Percentiles rank a stretch among this genome's conserved stretches.
phyloP scores from a whole-genome alignment of 1,284 basidiomycete species.

The Fomitopsis schrenkii region DNA sequence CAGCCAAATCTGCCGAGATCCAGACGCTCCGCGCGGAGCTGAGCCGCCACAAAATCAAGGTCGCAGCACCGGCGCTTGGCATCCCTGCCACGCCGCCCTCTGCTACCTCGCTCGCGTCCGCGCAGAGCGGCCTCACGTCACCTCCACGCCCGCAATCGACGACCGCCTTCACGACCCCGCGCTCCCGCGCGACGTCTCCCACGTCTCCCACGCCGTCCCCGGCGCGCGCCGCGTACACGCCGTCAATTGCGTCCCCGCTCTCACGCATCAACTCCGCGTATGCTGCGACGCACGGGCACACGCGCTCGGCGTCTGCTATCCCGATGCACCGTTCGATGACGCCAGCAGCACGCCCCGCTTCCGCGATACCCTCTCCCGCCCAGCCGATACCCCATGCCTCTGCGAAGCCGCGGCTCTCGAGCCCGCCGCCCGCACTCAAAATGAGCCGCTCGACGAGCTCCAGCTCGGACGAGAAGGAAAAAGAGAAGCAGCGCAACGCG shows the following conservation, averaged over 20 bases:
- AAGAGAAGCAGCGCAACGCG: slow-evolving; percentile 25
- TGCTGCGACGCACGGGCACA: slow-evolving; percentile 11
- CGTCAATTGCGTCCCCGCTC: slow-evolving; percentile 23
- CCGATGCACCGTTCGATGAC: slow-evolving; percentile 24
- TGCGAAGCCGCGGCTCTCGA: slow-evolving; percentile 23
- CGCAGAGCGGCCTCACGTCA: slow-evolving; percentile 17
- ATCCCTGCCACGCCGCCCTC: slow-evolving; percentile 21
- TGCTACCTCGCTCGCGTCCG: slow-evolving; percentile 12
- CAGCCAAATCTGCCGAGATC: slow-evolving; percentile 66
- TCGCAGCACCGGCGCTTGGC: slow-evolving; percentile 16
- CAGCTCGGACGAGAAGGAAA: slow-evolving; percentile 29
- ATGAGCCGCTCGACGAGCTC: slow-evolving; percentile 28
- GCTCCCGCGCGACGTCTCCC: slow-evolving; percentile 28
- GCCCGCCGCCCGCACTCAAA: slow-evolving; percentile 27
- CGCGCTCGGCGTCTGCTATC: slow-evolving; percentile 19
- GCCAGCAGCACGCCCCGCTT: slow-evolving; percentile 23
- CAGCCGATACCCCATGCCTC: slow-evolving; percentile 15
- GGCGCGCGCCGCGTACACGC: slow-evolving; percentile 18
- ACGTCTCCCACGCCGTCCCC: slow-evolving; percentile 23
- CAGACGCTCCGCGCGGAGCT: slow-evolving; percentile 63
- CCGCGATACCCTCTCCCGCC: slow-evolving; percentile 22
- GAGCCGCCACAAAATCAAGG: slow-evolving; percentile 35
- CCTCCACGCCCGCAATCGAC: slow-evolving; percentile 25
- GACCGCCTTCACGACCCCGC: slow-evolving; percentile 18
- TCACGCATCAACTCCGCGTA: slow-evolving; percentile 22